Evolutionary conservation across 139 green algal species (phyloP), one percentile per base, ranked within the genome.

Genomic region (Chlorella sorokiniana): DNA sequence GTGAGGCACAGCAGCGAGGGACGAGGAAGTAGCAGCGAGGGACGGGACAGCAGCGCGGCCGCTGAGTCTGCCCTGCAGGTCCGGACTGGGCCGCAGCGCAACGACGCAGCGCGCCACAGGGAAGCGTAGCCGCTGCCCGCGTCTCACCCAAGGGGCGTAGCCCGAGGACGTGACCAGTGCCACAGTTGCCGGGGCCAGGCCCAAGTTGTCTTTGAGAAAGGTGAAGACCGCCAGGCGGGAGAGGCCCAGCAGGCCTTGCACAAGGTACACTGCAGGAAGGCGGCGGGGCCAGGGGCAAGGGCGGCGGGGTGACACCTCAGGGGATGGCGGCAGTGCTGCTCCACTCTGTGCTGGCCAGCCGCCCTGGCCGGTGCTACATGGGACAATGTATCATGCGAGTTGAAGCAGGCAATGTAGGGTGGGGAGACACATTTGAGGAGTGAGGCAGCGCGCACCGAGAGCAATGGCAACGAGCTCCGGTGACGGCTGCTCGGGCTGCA

Each of bases 221-320:
- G 93, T 98, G 20, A 89, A 93, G 25, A 98, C 82, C 1, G 94
- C 96, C 38, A 99, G 85, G 1, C 93, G 86, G 8, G 91, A 93
- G 41, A 99, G 89, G 1, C 95, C 94, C 42, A 99, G 87, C 69
- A 96, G 93, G 52, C 96, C 96, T 84, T 99, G 96, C 18, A 98
- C 95, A 81, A 98, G 96, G 78, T 99, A 99, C 31, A 99, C 96
- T 94, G 89, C 79, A 14, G 71, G 27, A n/a, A 31, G 16, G 35
- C 11, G 51, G 25, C 0, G 51, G 27, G 25, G 4, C 11, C 1
- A 8, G 14, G 72, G 1, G 31, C 8, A n/a, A n/a, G 40, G 2
- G 37, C 16, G 16, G 51, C 51, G 14, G 51, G 14, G 51, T 61
- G 16, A 14, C 51, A 61, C 51, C 14, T n/a, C n/a, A n/a, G n/a